phyloP scores from a whole-genome alignment of 2,329 filamentous ascomycete genomes.

The Ophiostoma angusticollis region DNA sequence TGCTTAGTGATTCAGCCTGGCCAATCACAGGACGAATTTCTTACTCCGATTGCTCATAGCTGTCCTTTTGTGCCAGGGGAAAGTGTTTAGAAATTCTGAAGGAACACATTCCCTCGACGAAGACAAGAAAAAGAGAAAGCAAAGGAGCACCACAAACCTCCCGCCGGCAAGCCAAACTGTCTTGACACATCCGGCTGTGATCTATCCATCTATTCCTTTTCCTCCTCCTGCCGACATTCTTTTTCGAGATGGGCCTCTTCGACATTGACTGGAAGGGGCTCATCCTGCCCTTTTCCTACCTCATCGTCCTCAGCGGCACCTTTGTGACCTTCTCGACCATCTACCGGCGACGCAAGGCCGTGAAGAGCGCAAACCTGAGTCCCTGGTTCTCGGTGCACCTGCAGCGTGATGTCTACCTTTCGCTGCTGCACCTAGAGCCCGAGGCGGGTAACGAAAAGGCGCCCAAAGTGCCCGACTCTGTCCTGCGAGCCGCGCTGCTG shows the following conservation, averaged over 20 bases:
- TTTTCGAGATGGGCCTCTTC: slow-evolving; percentile 28
- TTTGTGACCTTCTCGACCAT: slow-evolving; percentile 85
- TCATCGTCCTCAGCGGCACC: slow-evolving; percentile 74
- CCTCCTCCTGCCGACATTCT: background rate
- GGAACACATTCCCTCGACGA: no score
- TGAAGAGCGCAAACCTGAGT: slow-evolving; percentile 70
- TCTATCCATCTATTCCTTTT: slow-evolving; percentile 1
- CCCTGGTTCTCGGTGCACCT: slow-evolving; percentile 91
- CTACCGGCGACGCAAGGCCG: slow-evolving; percentile 83
- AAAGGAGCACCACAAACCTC: no score
- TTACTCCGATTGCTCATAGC: slow-evolving; percentile 3
- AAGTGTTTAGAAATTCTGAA: slow-evolving; percentile 3
- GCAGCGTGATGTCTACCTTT: slow-evolving; percentile 88
- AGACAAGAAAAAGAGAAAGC: no score
- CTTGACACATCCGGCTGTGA: no score
- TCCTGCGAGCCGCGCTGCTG: slow-evolving; percentile 78
- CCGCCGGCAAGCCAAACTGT: no score
- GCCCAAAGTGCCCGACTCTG: slow-evolving; percentile 62
- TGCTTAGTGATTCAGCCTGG: background rate
- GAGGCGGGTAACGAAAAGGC: slow-evolving; percentile 40
- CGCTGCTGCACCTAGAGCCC: slow-evolving; percentile 67
- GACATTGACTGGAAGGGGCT: slow-evolving; percentile 71
- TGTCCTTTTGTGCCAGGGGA: slow-evolving; percentile 9
- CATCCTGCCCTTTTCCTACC: slow-evolving; percentile 75
- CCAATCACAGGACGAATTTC: background rate